Evolutionary conservation across 2,329 filamentous ascomycete species (phyloP).

Genomic region (Diaporthe nobilis): DNA sequence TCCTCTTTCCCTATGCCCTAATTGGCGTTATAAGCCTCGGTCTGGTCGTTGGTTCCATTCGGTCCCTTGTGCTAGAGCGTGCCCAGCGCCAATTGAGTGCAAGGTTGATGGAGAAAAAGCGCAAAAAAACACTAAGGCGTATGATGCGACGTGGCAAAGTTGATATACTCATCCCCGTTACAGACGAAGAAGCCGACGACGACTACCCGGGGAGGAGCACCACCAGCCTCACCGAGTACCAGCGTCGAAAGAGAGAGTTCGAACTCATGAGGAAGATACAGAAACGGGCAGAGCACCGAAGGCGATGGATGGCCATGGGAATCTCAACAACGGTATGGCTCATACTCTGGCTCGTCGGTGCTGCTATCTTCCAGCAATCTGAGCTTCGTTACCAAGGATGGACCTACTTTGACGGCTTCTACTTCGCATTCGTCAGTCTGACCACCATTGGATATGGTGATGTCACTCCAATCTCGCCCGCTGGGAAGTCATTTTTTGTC

Average conservation of each 20-base stretch:
- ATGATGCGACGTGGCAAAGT: conserved; percentile 62
- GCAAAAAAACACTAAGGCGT: conserved; percentile 61
- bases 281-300: conserved; percentile 71
- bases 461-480: conserved; percentile 80
- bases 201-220: conserved; percentile 38
- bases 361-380: conserved; percentile 75
- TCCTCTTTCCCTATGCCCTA: conserved; percentile 87
- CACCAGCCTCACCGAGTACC: conserved; percentile 59
- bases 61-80: conserved; percentile 73
- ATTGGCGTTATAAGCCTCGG: conserved; percentile 88
- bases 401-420: conserved; percentile 85
- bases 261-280: conserved; percentile 87
- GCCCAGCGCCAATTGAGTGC: conserved; percentile 68
- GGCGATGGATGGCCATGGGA: conserved; percentile 81
- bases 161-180: conserved; percentile 65
- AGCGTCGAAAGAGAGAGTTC: conserved; percentile 80
- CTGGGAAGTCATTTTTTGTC: conserved; percentile 90
- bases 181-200: conserved; percentile 42
- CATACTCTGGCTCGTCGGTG: conserved; percentile 85
- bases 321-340: conserved; percentile 79
- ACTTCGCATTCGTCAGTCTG: conserved; percentile 88
- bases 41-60: conserved; percentile 85
- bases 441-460: conserved; percentile 93
- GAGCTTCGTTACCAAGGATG: conserved; percentile 71
- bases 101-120: conserved; percentile 72